Percentiles rank a stretch among this genome's conserved stretches.
phyloP scores from a whole-genome alignment of 2,329 filamentous ascomycete species.

The Penicillium italicum region DNA sequence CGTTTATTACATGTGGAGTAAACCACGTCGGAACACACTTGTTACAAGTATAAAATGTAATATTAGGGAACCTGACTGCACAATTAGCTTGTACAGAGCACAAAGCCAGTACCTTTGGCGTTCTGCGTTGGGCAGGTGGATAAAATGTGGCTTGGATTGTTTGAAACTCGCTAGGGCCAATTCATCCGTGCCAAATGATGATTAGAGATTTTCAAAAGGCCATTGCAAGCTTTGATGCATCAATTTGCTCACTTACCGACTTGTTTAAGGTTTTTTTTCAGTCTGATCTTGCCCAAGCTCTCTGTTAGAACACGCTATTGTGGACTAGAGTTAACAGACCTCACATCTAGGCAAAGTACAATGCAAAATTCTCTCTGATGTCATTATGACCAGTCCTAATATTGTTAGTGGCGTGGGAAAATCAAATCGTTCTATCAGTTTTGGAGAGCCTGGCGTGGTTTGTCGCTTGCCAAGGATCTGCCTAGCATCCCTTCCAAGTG shows the following conservation, averaged over 20 bases:
- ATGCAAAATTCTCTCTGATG: neutral
- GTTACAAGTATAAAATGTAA: no score
- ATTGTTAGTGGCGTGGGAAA: neutral
- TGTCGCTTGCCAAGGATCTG: neutral
- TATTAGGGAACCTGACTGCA: neutral
- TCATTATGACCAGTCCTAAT: neutral
- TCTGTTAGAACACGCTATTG: neutral
- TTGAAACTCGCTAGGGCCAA: neutral
- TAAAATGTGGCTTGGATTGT: neutral
- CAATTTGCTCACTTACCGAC: no score
- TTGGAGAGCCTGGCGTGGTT: neutral
- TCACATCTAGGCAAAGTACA: neutral
- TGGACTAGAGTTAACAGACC: neutral
- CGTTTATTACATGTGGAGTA: neutral
- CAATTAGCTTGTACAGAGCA: neutral
- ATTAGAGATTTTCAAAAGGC: neutral
- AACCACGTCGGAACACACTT: neutral
- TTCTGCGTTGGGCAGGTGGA: conserved; percentile 5
- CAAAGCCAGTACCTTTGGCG: neutral
- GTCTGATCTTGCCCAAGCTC: neutral
- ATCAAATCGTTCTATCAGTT: neutral
- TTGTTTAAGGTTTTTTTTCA: neutral
- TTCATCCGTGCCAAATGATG: neutral
- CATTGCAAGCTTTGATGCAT: neutral
- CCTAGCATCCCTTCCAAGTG: neutral